Base-by-base conservation (phyloP, 1,139 yeast species). In the Scheffersomyces lignicola region DNA sequence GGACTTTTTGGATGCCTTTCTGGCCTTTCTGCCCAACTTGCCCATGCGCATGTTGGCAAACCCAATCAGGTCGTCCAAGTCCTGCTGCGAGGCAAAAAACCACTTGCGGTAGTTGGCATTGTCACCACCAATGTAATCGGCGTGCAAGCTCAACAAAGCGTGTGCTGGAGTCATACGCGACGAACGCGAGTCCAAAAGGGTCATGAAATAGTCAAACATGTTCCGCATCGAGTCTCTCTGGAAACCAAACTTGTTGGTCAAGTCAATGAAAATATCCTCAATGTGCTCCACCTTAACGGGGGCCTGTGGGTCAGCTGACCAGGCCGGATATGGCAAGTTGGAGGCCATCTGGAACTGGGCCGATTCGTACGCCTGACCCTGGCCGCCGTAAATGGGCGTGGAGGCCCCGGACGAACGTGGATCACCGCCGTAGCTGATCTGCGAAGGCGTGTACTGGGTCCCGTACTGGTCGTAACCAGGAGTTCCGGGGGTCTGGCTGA, bases 201-300 rank as follows among this genome's bases (percentile, higher is more conserved):
- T 79, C 97, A 94, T 85, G 61, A 92, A 83, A 63, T 88, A 94
- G 59, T 94, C 98, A 65, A 82, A 92, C 87, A 90, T 86, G 66
- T 94, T 94, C 68, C 95, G 80, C 92, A 88, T 88, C 18, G 96
- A 87, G 58, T 90, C 97, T 64, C 95, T 79, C 72, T 94, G 98
- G 78, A 94, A 94, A 44, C 98, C 98, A 64, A 94, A 89, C 63
- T 85, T 84, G 65, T 84, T 83, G 41, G 96, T 73, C 58, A 94
- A 72, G 58, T 90, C 96, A 54, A 86, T 83, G 62, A 92, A 92
- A 38, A 92, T 82, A 56, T 85, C 95, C 65, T 86, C 94, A 52
- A 94, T 88, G 61, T 88, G 96, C 58, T 88, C 95, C 49, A 87
- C 79, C 47, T 69, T 70, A 42, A 69, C 62, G 48, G 95, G 97